Base-by-base conservation (phyloP, 257 asterid species). In the Handroanthus guayacan region DNA sequence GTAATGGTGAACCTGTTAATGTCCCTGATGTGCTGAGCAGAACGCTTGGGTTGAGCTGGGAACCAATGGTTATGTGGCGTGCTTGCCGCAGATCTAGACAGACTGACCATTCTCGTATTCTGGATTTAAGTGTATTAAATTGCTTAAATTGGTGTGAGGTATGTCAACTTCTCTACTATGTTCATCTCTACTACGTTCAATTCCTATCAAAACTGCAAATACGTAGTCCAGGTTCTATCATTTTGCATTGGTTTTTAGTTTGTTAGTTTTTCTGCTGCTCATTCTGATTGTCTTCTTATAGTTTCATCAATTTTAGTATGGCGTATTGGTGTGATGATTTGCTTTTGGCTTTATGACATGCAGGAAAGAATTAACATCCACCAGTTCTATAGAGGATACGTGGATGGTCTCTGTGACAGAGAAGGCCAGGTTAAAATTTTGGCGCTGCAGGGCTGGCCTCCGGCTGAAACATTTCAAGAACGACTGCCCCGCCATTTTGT, bases 91-190 rank as follows among this genome's bases (percentile, higher is more conserved):
- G n/a, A 4, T 43, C 54, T 41, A 39, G 37, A 65, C 41, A 3
- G 54, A 36, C 14, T 65, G 9, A 16, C 9, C 14, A 65, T 31
- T n/a, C 4, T 11, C 38, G 2, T 16, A 17, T 39, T 39, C 51
- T n/a, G 36, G 70, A 65, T 3, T 64, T 65, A 50, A 41, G 14
- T 0, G 70, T 43, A n/a, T 16, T 12, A 3, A 65, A 65, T 17
- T 65, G 54, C 70, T 39, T 43, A 65, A 65, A 65, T 16, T 41
- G 54, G 70, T 65, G 70, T n/a, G 36, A 65, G 70, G 70, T 43
- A 39, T 13, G 51, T 14, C 25, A 14, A 37, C 31, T 63, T 39
- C 69, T 63, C 69, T 14, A 25, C n/a, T 25, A 11, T 20, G 7
- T 54, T n/a, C n/a, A n/a, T 39, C 69, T 63, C 69, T 14, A 25